Base-by-base conservation (phyloP, 495 filamentous ascomycete species). In the Hamigera avellanea region DNA sequence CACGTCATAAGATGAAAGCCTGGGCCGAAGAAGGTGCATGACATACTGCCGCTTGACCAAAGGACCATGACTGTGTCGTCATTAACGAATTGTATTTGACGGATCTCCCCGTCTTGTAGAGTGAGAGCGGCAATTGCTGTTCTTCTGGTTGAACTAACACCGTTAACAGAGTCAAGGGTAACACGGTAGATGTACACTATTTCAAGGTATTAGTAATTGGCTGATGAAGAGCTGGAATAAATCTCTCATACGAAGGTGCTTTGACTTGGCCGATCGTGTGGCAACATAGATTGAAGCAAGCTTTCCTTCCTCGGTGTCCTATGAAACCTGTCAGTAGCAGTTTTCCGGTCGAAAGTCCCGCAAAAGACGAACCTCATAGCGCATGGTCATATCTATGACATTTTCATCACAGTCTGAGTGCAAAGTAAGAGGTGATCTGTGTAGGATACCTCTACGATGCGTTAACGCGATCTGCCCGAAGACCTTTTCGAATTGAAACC, bases 381-480 rank as follows among this genome's bases (percentile, higher is more conserved):
- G 49, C 46, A 66, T 56, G 14, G 47, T 51, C 6, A 62, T 26
- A 40, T 66, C 62, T 25, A 58, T 36, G 16, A 64, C 50, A 19
- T 38, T 38, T 10, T 36, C 36, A 40, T 69, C 64, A 42, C 62
- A 66, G 19, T 66, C 61, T 16, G 43, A 28, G 35, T 66, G 56
- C 25, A 77, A 54, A 2, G 44, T 51, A 23, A 76, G 41, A 14
- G 69, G 61, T 13, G 61, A 63, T 8, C 66, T 69, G 43, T 77
- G 60, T 13, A 76, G 54, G 27, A 78, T 66, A 16, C 69, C 69
- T 33, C 74, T 57, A 33, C 66, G 66, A 48, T 76, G 73, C 10
- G 74, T 71, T 33, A 70, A 56, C 7, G 75, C 71, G 39, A 78
- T 77, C 35, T 71, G 64, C 8, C 53, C 59, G 45, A 77, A 79